Evolutionary conservation across 148 eudicot genomes (phyloP).

Genomic region (Arctostaphylos glauca): DNA sequence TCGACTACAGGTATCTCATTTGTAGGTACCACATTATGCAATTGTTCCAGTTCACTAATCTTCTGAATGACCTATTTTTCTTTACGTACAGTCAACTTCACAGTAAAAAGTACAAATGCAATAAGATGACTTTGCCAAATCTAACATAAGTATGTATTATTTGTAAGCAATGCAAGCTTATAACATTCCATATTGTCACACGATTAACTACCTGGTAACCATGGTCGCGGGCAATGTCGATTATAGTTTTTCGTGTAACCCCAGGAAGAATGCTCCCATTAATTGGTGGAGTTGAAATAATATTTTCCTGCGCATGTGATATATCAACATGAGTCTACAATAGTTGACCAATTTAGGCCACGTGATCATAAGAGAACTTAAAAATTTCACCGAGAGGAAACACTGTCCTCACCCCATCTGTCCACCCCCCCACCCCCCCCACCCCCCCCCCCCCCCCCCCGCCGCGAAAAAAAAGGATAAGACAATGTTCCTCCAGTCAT

Average conservation of each 20-base stretch:
- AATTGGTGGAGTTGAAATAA: conserved; percentile 64
- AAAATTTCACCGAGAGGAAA: not conserved
- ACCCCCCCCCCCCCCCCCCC: no score
- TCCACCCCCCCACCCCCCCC: no score
- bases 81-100: no score
- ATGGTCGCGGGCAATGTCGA: conserved; percentile 66
- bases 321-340: not conserved
- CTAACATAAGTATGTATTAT: no score
- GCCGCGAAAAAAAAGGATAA: not conserved
- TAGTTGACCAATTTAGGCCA: not conserved
- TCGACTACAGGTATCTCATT: not conserved
- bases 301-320: conserved; percentile 46
- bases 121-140: no score
- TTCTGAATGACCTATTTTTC: no score
- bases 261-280: conserved; percentile 84
- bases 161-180: not conserved
- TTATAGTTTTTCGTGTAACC: conserved; percentile 73
- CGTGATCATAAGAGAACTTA: not conserved
- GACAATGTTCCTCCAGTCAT: not conserved
- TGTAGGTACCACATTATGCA: no score
- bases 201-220: conserved; percentile 55
- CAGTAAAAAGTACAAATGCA: no score
- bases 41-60: no score
- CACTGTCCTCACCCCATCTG: no score
- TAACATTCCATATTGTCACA: not conserved